A percentile compares a stretch with the other conserved stretches of the same genome.
These are phyloP conservation scores for Lignosus rhinocerotis DNA, from an alignment of 1,284 basidiomycete genomes.

Conservation along the genomic window DNA sequence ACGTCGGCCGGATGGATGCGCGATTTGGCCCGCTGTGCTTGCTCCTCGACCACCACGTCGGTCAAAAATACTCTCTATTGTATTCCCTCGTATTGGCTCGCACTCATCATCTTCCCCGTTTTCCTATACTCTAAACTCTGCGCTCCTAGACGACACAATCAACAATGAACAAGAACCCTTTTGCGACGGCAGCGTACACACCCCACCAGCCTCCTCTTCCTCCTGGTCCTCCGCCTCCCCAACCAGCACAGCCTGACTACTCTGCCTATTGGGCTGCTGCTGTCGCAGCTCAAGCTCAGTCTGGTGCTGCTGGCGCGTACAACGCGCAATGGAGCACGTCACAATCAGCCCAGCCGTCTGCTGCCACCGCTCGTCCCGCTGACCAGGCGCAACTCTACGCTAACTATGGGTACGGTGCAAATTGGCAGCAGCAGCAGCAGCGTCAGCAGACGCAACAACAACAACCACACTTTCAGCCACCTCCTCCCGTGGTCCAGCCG, in stretches of 20 bases:
- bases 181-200: slow-evolving; percentile 65
- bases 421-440: slow-evolving; percentile 58
- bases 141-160: slow-evolving; percentile 10
- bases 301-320: slow-evolving; percentile 48
- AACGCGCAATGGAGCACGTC: slow-evolving; percentile 65
- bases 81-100: slow-evolving; percentile 23
- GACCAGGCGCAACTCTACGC: slow-evolving; percentile 80
- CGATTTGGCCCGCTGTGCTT: slow-evolving; percentile 6
- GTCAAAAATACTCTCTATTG: slow-evolving; percentile 16
- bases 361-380: slow-evolving; percentile 50
- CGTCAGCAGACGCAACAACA: slow-evolving; percentile 56
- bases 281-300: slow-evolving; percentile 49
- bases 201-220: slow-evolving; percentile 74
- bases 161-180: slow-evolving; percentile 79
- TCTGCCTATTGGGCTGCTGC: slow-evolving; percentile 73
- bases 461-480: slow-evolving; percentile 53
- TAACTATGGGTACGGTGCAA: slow-evolving; percentile 78
- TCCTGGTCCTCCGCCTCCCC: slow-evolving; percentile 73
- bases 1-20: neutral
- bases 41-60: slow-evolving; percentile 15
- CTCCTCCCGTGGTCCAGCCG: slow-evolving; percentile 51
- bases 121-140: slow-evolving; percentile 9
- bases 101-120: neutral
- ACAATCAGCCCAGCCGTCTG: slow-evolving; percentile 45
- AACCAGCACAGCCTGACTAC: slow-evolving; percentile 69